Base-by-base conservation (phyloP, 2,329 filamentous ascomycete species). In the Raffaelea albimanens region DNA sequence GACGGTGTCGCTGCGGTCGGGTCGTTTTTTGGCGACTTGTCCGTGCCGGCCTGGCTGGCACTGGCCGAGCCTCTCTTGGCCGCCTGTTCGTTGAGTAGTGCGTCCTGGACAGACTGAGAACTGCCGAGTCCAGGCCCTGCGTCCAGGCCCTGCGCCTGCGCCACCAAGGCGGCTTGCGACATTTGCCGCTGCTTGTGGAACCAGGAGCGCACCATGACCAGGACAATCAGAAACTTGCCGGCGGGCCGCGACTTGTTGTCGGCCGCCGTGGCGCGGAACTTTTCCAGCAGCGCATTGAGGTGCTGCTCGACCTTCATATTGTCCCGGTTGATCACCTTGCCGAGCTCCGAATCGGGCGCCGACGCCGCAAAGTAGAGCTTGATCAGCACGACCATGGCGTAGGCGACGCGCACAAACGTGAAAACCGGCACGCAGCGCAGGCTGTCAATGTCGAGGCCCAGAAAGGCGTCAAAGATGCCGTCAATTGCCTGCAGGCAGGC, bases 291-390 rank as follows among this genome's bases (percentile, higher is more conserved):
- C n/a, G 71, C 72, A 52, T 87, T 81, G 3, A 94, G 70, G 58
- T 87, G 84, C 46, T 76, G 69, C 53, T 72, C 70, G 18, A 79
- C 75, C 51, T 81, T 80, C 65, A 91, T 75, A 53, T 82, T 73
- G 47, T 82, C 75, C 52, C 78, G 78, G 54, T 80, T 73, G 52
- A 91, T 82, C 18, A 89, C 75, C 50, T 76, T 76, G n/a, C 80
- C 80, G 1, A 90, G 72, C 55, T 83, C 80, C 16, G 78, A 82
- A 38, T 75, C 73, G 1, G 81, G 75, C 14, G 75, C 73, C 2
- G 76, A 76, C 3, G 82, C 79, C 9, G 81, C 78, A 44, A 85
- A 82, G 63, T 83, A 83, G 52, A 89, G 75, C 62, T 87, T 88
- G 60, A 87, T 83, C 34, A 88, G 68, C 29, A 85, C 78, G 19